Percentiles rank a stretch among this genome's conserved stretches.
phyloP scores from a whole-genome alignment of 495 filamentous ascomycete genomes.

The Daldinia childiae region DNA sequence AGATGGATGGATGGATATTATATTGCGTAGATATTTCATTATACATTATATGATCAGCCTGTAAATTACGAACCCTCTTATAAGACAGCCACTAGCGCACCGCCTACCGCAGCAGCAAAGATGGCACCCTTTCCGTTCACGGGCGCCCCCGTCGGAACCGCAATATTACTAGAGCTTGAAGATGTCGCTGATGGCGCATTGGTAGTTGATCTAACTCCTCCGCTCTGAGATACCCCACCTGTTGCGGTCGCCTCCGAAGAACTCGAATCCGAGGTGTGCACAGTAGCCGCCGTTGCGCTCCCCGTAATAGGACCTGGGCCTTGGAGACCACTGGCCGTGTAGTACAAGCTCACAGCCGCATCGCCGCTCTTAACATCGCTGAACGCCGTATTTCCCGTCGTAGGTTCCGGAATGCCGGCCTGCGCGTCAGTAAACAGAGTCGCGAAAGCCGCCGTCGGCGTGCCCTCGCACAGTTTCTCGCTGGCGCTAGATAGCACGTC shows the following conservation, averaged over 20 bases:
- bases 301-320: slow-evolving; percentile 52
- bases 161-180: slow-evolving; percentile 16
- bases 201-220: slow-evolving; percentile 4
- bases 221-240: slow-evolving; percentile 5
- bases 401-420: slow-evolving; percentile 24
- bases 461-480: slow-evolving; percentile 44
- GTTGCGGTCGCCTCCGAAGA: neutral
- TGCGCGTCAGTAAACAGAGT: slow-evolving; percentile 42
- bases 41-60: neutral
- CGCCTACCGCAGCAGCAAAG: slow-evolving; percentile 19
- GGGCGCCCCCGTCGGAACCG: slow-evolving; percentile 6
- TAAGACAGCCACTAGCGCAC: slow-evolving; percentile 17
- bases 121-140: slow-evolving; percentile 13
- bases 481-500: slow-evolving; percentile 43
- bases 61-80: slow-evolving; percentile 1
- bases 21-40: slow-evolving; percentile 5
- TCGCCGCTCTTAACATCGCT: slow-evolving; percentile 45
- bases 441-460: slow-evolving; percentile 44
- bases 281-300: slow-evolving; percentile 47
- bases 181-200: neutral
- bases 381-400: slow-evolving; percentile 36
- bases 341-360: slow-evolving; percentile 51
- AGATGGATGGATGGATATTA: neutral
- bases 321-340: slow-evolving; percentile 45
- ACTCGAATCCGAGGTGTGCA: neutral